Percentiles rank a stretch among this genome's conserved stretches.
Conservation (phyloP, 169 alveolate species). For the Ichthyophthirius multifiliis region DNA sequence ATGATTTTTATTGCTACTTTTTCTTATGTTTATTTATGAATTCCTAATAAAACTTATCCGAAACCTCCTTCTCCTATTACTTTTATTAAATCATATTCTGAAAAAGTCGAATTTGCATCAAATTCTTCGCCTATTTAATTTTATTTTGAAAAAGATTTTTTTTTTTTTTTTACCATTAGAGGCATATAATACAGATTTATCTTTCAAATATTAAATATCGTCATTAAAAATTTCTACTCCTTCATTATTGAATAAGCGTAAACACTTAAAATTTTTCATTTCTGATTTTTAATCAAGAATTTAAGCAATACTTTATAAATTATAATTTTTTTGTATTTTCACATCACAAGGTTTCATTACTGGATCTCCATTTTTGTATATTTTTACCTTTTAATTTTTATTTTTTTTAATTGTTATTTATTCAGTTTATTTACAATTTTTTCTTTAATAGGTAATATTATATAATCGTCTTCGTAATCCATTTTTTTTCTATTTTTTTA, state of each 20-base stretch:
- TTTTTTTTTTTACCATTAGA: slow-evolving; percentile 13
- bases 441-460: no score
- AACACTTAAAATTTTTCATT: neutral
- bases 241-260: slow-evolving; percentile 28
- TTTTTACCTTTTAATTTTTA: slow-evolving; percentile 15
- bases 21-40: slow-evolving; percentile 54
- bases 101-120: slow-evolving; percentile 46
- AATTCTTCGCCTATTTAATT: slow-evolving; percentile 52
- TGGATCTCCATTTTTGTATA: slow-evolving; percentile 31
- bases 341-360: slow-evolving; percentile 2
- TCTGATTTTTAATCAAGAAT: slow-evolving; percentile 6
- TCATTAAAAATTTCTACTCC: slow-evolving; percentile 35
- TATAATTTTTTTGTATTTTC: neutral
- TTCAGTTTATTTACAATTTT: no score
- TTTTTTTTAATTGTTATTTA: no score
- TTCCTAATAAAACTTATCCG: slow-evolving; percentile 68
- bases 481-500: no score
- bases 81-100: slow-evolving; percentile 48
- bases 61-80: slow-evolving; percentile 75
- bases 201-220: slow-evolving; percentile 20
- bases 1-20: slow-evolving; percentile 74
- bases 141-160: neutral
- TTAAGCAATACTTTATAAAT: neutral
- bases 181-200: slow-evolving; percentile 25
- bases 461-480: no score